Percentiles rank a stretch among this genome's conserved stretches.
phyloP scores from a whole-genome alignment of 1,284 basidiomycete species.

The Athelia psychrophila region DNA sequence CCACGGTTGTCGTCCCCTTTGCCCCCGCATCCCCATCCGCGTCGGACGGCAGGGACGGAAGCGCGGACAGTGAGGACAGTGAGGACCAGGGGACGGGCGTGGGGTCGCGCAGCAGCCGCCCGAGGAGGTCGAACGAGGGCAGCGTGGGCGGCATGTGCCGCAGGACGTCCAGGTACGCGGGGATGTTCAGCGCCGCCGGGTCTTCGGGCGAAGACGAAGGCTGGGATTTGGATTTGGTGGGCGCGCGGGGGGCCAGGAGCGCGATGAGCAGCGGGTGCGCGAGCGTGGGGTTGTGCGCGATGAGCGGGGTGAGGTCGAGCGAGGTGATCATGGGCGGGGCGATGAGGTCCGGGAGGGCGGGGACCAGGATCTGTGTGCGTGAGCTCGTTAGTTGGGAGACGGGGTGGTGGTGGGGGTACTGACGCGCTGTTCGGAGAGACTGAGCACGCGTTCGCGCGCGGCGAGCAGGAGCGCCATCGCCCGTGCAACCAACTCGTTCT shows the following conservation, averaged over 20 bases:
- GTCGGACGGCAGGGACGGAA: neutral
- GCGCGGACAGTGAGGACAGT: slow-evolving; percentile 14
- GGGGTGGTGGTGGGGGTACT: slow-evolving; percentile 15
- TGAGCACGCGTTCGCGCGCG: slow-evolving; percentile 66
- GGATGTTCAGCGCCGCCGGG: slow-evolving; percentile 31
- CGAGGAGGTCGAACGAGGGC: slow-evolving; percentile 70
- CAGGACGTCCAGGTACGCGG: slow-evolving; percentile 56
- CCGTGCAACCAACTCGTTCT: slow-evolving; percentile 38
- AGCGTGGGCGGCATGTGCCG: slow-evolving; percentile 61
- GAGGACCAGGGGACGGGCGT: slow-evolving; percentile 38
- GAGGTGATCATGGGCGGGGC: slow-evolving; percentile 61
- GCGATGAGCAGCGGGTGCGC: slow-evolving; percentile 62
- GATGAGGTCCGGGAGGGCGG: slow-evolving; percentile 42
- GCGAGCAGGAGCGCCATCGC: slow-evolving; percentile 64
- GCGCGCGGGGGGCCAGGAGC: slow-evolving; percentile 34
- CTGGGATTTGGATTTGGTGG: neutral
- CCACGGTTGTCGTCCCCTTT: slow-evolving; percentile 52
- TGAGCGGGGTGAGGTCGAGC: slow-evolving; percentile 60
- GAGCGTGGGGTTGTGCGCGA: slow-evolving; percentile 64
- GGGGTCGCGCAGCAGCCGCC: slow-evolving; percentile 58
- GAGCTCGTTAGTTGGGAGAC: slow-evolving; percentile 3
- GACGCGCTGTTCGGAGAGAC: slow-evolving; percentile 70
- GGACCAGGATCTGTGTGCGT: slow-evolving; percentile 28
- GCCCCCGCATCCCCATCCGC: slow-evolving; percentile 28
- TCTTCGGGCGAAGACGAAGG: slow-evolving; percentile 2